Conservation (phyloP, 2,329 filamentous ascomycete genomes). For the Madurella fahalii region DNA sequence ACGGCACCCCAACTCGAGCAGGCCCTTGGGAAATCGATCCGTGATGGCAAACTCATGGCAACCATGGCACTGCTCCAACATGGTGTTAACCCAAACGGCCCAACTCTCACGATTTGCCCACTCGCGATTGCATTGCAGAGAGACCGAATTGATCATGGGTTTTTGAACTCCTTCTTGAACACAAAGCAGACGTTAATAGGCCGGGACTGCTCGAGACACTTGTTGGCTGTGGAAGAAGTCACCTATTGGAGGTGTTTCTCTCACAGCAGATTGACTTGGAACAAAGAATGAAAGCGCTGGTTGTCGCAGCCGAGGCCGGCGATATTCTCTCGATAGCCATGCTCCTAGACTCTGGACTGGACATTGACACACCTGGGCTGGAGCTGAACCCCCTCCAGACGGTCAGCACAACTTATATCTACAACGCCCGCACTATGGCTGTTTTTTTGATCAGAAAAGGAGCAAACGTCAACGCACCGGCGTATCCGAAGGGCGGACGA, state of each 20-base stretch:
- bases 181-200: not conserved
- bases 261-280: not conserved
- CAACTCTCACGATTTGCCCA: not conserved
- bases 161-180: not conserved
- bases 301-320: not conserved
- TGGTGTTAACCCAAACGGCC: slow-evolving; percentile 3
- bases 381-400: not conserved
- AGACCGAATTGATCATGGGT: not conserved
- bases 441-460: not conserved
- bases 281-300: slow-evolving; percentile 1
- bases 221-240: too few relatives aligned
- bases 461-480: slow-evolving; percentile 6
- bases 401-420: too few relatives aligned
- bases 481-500: not conserved
- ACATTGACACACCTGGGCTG: slow-evolving; percentile 1
- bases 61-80: not conserved
- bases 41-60: not conserved
- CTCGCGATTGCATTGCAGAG: not conserved
- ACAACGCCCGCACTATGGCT: too few relatives aligned
- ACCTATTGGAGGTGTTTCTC: not conserved
- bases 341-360: not conserved
- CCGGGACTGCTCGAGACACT: not conserved
- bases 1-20: not conserved
- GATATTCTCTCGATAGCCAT: not conserved
- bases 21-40: slow-evolving; percentile 1